Percentiles rank a stretch among this genome's conserved stretches.
Evolutionary conservation across 139 green algal species (phyloP).

Genomic region (Pleodorina starrii): DNA sequence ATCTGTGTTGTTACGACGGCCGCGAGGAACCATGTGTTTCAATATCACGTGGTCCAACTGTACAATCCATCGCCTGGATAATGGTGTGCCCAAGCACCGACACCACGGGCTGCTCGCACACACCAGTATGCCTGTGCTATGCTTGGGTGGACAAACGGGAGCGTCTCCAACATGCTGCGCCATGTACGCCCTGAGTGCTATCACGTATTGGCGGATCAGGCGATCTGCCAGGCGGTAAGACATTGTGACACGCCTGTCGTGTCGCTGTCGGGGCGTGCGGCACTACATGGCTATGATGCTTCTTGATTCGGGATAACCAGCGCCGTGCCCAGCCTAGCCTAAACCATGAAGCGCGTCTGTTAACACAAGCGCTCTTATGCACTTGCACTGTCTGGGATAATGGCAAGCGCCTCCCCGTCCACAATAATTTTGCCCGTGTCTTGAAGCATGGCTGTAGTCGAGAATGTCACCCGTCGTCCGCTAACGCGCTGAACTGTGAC

Average conservation of each 20-base stretch:
- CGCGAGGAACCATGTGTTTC: not conserved
- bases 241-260: not conserved
- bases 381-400: conserved; percentile 16
- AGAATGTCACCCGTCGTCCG: conserved; percentile 44
- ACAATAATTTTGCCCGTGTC: conserved; percentile 12
- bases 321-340: not conserved
- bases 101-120: too few relatives aligned
- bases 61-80: not conserved
- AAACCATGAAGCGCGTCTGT: not conserved
- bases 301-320: too few relatives aligned
- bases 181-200: too few relatives aligned
- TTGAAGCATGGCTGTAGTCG: not conserved
- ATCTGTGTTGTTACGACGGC: not conserved
- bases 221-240: not conserved
- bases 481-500: conserved; percentile 6
- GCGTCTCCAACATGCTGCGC: too few relatives aligned
- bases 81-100: not conserved
- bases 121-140: too few relatives aligned
- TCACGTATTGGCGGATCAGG: not conserved
- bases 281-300: not conserved
- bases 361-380: not conserved
- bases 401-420: conserved; percentile 50
- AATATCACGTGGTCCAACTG: not conserved
- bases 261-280: not conserved
- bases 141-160: too few relatives aligned